phyloP scores from a whole-genome alignment of 345 rosid genomes.

The Limnanthes douglasii region DNA sequence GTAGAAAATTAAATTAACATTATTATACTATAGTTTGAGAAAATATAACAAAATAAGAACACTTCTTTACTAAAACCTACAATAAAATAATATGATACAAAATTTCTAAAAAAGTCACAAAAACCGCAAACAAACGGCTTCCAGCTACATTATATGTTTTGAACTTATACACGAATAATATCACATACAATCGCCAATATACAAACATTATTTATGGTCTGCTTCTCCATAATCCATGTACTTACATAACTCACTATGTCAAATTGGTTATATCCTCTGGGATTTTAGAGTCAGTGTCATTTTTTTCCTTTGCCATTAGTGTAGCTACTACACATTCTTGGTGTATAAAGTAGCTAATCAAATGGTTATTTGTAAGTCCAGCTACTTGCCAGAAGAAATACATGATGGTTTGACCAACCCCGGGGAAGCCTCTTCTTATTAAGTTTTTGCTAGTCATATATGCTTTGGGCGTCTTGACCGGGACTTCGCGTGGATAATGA shows the following conservation, averaged over 20 bases:
- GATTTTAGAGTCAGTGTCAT: constrained; percentile 2
- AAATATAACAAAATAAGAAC: too few species aligned
- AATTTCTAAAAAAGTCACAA: neutral
- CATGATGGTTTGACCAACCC: constrained; percentile 66
- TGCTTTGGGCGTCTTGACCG: constrained; percentile 65
- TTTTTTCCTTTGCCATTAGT: constrained; percentile 15
- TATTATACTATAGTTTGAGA: too few species aligned
- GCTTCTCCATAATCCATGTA: neutral
- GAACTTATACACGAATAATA: neutral
- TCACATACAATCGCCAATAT: too few species aligned
- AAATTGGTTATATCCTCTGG: constrained; percentile 1
- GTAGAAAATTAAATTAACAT: too few species aligned
- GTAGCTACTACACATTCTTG: constrained; percentile 31
- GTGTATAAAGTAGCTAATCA: constrained; percentile 59
- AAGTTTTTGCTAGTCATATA: constrained; percentile 72
- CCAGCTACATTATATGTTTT: neutral
- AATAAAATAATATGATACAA: neutral
- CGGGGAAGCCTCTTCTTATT: constrained; percentile 65
- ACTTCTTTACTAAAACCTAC: too few species aligned
- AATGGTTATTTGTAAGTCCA: constrained; percentile 70
- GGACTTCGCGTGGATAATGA: constrained; percentile 65
- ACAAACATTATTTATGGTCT: too few species aligned
- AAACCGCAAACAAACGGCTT: neutral
- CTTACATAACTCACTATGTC: neutral
- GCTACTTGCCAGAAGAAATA: constrained; percentile 82